These are phyloP conservation scores for Eucalyptus marginata DNA, from an alignment of 345 rosid genomes.

Conservation along the genomic window DNA sequence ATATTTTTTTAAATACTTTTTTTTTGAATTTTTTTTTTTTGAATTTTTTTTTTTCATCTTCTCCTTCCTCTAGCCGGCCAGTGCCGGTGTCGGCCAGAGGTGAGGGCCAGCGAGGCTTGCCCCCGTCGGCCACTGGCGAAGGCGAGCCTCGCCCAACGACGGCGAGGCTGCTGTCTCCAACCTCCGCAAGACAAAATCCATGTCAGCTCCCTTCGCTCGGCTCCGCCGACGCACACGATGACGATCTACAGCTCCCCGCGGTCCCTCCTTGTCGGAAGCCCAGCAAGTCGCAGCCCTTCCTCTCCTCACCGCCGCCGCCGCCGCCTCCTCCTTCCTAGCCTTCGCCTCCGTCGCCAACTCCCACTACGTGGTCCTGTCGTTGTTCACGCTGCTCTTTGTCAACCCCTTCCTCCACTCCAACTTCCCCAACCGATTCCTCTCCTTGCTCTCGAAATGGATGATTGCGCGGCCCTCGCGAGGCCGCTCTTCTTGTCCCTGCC, in stretches of 20 bases:
- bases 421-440: constrained; percentile 6
- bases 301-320: constrained; percentile 28
- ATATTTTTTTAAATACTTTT: no score
- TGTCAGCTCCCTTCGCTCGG: no score
- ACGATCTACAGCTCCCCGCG: constrained; percentile 35
- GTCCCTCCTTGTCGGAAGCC: constrained; percentile 11
- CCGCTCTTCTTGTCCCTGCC: constrained; percentile 60
- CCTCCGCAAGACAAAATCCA: no score
- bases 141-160: no score
- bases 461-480: constrained; percentile 33
- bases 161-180: no score
- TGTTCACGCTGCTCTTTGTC: constrained; percentile 8
- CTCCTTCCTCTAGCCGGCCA: no score
- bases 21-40: no score
- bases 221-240: constrained; percentile 16
- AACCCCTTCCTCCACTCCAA: constrained; percentile 3
- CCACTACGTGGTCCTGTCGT: constrained; percentile 1
- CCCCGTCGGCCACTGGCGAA: background rate
- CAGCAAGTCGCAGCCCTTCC: constrained; percentile 17
- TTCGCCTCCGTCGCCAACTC: constrained; percentile 9
- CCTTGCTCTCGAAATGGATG: constrained; percentile 51
- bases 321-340: constrained; percentile 2
- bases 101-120: no score
- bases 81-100: no score
- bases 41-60: no score